These are phyloP conservation scores for Asterella californica DNA, from an alignment of 225 moss, liverwort and hornwort species.

Conservation along the genomic window DNA sequence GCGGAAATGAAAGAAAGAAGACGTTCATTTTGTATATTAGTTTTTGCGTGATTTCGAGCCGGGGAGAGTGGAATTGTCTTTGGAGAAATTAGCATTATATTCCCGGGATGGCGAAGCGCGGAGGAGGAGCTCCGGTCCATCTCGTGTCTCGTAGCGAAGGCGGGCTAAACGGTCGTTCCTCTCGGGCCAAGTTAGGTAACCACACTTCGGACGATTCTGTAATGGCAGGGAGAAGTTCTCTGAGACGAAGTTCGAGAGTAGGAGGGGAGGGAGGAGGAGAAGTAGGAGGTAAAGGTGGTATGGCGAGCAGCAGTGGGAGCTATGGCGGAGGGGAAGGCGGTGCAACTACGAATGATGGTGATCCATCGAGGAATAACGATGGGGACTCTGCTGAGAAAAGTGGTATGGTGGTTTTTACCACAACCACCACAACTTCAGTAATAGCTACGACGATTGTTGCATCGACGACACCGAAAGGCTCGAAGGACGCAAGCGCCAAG, in stretches of 20 bases:
- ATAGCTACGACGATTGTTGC: neutral
- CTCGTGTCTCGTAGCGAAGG: conserved; percentile 20
- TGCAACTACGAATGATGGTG: neutral
- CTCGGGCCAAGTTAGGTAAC: conserved; percentile 18
- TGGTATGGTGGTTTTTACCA: neutral
- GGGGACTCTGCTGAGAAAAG: conserved; percentile 4
- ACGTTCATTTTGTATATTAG: neutral
- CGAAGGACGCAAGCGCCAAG: neutral
- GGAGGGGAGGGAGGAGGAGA: conserved; percentile 13
- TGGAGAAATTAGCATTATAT: conserved; percentile 16
- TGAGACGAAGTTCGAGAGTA: conserved; percentile 22
- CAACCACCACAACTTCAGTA: neutral
- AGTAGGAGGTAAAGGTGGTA: conserved; percentile 4
- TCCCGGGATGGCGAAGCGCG: conserved; percentile 19
- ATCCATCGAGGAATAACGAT: conserved; percentile 17
- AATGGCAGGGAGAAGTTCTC: conserved; percentile 16
- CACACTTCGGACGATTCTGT: conserved; percentile 10
- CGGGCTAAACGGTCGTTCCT: conserved; percentile 1
- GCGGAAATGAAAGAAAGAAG: neutral
- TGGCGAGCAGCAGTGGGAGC: conserved; percentile 33
- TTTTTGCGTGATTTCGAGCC: conserved; percentile 7
- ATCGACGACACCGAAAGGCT: neutral
- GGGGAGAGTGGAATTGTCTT: conserved; percentile 9
- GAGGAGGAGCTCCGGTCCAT: conserved; percentile 13
- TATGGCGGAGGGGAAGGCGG: conserved; percentile 28